A percentile compares a stretch with the other conserved stretches of the same genome.
Evolutionary conservation across 164 flowering plant genomes (phyloP).

Genomic region (Hamamelis virginiana): DNA sequence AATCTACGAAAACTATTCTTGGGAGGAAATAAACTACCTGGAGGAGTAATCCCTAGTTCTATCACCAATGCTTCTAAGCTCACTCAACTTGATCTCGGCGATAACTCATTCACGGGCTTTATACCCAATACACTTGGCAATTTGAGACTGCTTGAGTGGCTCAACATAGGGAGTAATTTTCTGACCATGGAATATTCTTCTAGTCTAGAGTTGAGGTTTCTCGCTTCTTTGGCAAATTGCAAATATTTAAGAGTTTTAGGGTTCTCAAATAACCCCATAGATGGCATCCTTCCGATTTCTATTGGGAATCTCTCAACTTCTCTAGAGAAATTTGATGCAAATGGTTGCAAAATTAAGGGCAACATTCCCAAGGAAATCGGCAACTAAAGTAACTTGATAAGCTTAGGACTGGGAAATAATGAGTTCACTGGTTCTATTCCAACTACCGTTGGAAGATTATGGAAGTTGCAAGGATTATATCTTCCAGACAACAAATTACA

Average conservation of each 20-base stretch:
- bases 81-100: neutral
- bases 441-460: constrained; percentile 11
- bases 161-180: constrained; percentile 14
- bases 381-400: constrained; percentile 22
- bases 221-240: constrained; percentile 28
- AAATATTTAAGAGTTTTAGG: constrained; percentile 9
- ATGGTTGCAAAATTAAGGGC: constrained; percentile 16
- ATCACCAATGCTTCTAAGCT: constrained; percentile 4
- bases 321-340: constrained; percentile 10
- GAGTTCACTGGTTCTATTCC: constrained; percentile 28
- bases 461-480: constrained; percentile 16
- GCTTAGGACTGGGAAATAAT: constrained; percentile 14
- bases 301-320: constrained; percentile 36
- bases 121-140: constrained; percentile 14
- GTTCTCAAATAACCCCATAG: constrained; percentile 29
- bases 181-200: constrained; percentile 14
- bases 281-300: constrained; percentile 26
- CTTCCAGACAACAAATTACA: constrained; percentile 12
- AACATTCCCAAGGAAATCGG: constrained; percentile 35
- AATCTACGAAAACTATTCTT: constrained; percentile 12
- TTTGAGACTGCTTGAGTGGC: constrained; percentile 13
- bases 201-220: constrained; percentile 13
- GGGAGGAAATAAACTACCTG: constrained; percentile 12
- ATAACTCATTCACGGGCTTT: neutral
- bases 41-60: constrained; percentile 26